Conservation (phyloP, 768 basidiomycete species). For the Cyclocybe aegerita region DNA sequence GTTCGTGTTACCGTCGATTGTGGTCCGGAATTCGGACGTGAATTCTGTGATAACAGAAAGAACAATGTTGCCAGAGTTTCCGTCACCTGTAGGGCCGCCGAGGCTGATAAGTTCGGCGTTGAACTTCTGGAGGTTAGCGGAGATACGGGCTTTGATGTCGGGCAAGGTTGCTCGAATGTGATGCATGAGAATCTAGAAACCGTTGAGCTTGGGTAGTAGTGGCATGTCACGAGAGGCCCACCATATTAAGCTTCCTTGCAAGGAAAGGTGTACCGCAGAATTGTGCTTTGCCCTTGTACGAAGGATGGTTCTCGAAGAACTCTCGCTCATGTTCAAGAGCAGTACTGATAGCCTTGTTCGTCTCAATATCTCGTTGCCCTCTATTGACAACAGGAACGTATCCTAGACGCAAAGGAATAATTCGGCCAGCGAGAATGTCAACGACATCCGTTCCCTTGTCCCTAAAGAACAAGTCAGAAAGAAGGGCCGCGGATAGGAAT, state of each 20-base stretch:
- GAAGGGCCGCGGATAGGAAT: neutral
- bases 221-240: constrained; percentile 30
- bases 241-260: constrained; percentile 93
- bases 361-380: constrained; percentile 96
- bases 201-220: neutral
- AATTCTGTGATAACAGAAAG: constrained; percentile 99
- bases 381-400: constrained; percentile 99
- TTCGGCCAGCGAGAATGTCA: constrained; percentile 95
- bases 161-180: constrained; percentile 98
- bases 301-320: constrained; percentile 93
- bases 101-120: constrained; percentile 79
- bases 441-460: constrained; percentile 98
- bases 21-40: constrained; percentile 92
- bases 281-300: constrained; percentile 91
- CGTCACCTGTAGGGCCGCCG: constrained; percentile 85
- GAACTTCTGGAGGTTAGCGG: constrained; percentile 87
- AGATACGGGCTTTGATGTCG: constrained; percentile 95
- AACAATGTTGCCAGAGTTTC: constrained; percentile 86
- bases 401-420: constrained; percentile 93
- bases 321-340: constrained; percentile 89
- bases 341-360: constrained; percentile 75
- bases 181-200: constrained; percentile 90
- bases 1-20: constrained; percentile 97
- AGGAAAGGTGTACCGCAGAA: constrained; percentile 98
- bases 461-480: constrained; percentile 43